These are phyloP conservation scores for Cryphonectria naterciae DNA, from an alignment of 2,329 filamentous ascomycete genomes.

Conservation along the genomic window DNA sequence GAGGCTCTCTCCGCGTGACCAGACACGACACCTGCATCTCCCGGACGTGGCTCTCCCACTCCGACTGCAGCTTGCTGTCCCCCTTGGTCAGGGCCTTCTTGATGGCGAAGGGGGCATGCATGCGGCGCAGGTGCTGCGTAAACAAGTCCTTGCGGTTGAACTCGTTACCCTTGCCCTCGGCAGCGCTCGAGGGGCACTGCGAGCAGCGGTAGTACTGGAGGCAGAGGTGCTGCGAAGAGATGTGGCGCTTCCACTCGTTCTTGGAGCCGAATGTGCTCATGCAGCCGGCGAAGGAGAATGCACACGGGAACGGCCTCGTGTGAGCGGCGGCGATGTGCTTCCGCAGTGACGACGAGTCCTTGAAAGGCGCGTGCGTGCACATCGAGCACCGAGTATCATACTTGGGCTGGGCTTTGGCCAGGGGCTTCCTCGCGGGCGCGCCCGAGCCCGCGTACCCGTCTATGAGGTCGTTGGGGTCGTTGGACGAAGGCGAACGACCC, in stretches of 20 bases:
- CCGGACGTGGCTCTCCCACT: constrained; percentile 69
- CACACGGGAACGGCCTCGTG: constrained; percentile 79
- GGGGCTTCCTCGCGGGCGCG: constrained; percentile 44
- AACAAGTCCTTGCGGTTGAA: constrained; percentile 98
- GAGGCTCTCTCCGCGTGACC: constrained; percentile 68
- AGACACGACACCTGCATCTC: constrained; percentile 77
- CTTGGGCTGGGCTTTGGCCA: constrained; percentile 54
- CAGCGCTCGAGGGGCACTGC: constrained; percentile 57
- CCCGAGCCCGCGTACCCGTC: constrained; percentile 51
- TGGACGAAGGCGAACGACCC: constrained; percentile 42
- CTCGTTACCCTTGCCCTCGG: constrained; percentile 64
- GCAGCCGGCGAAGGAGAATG: constrained; percentile 84
- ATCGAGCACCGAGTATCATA: constrained; percentile 65
- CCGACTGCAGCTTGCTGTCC: constrained; percentile 61
- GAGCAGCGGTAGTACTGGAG: constrained; percentile 68
- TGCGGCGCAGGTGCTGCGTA: constrained; percentile 89
- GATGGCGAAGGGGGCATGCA: constrained; percentile 78
- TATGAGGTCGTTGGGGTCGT: constrained; percentile 45
- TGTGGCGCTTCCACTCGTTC: constrained; percentile 98
- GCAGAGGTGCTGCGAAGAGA: constrained; percentile 85
- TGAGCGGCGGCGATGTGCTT: constrained; percentile 72
- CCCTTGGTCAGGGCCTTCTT: constrained; percentile 60
- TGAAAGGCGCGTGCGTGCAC: constrained; percentile 68
- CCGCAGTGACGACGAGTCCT: constrained; percentile 66
- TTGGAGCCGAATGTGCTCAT: constrained; percentile 84